Evolutionary conservation across 176 grass and related monocot genomes (phyloP).

Genomic region (Guadua angustifolia): DNA sequence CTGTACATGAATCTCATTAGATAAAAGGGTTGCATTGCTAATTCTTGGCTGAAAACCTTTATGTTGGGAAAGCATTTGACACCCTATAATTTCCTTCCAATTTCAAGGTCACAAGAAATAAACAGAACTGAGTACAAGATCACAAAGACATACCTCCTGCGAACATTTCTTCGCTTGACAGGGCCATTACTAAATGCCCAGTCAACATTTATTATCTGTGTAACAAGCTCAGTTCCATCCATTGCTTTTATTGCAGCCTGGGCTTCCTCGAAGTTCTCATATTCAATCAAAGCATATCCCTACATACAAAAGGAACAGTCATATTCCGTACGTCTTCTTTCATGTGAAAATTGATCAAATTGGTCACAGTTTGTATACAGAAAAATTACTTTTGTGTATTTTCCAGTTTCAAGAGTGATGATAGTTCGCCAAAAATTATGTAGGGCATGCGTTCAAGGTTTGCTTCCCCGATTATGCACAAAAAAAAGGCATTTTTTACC

Average conservation of each 20-base stretch:
- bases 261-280: slow-evolving; percentile 48
- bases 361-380: background rate
- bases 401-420: background rate
- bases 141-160: slow-evolving; percentile 33
- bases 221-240: slow-evolving; percentile 49
- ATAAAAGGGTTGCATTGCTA: background rate
- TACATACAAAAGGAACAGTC: background rate
- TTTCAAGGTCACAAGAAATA: background rate
- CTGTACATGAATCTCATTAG: background rate
- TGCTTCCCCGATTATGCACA: background rate
- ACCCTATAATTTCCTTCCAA: background rate
- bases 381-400: background rate
- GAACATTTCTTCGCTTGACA: slow-evolving; percentile 41
- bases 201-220: slow-evolving; percentile 52
- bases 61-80: background rate
- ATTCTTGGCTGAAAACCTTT: background rate
- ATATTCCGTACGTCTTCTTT: background rate
- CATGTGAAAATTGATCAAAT: background rate
- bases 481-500: no score
- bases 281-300: slow-evolving; percentile 58
- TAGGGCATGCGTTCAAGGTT: background rate
- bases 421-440: background rate
- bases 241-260: slow-evolving; percentile 50
- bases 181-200: slow-evolving; percentile 59
- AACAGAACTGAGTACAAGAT: background rate